phyloP scores from a whole-genome alignment of 169 alveolate species.

The Eimeria falciformis region DNA sequence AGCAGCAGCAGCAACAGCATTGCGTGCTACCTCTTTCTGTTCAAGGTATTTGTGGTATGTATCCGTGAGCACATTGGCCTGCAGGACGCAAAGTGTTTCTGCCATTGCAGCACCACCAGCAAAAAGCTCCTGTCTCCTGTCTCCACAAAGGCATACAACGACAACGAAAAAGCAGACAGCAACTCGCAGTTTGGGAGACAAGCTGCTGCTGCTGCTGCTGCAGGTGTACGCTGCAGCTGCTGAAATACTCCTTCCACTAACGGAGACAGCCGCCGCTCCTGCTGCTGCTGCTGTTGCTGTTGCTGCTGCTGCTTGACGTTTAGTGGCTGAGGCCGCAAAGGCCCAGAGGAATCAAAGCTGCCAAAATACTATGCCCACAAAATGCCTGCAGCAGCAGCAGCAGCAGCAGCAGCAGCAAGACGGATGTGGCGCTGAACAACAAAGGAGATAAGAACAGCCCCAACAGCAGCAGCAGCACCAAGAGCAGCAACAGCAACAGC shows the following conservation, averaged over 20 bases:
- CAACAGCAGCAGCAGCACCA: constrained; percentile 7
- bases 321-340: too few relatives aligned
- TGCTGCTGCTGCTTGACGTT: constrained; percentile 96
- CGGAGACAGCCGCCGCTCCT: constrained; percentile 91
- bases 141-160: too few relatives aligned
- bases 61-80: too few relatives aligned
- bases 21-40: too few relatives aligned
- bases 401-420: constrained; percentile 10
- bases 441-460: background rate
- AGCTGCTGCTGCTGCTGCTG: constrained; percentile 4
- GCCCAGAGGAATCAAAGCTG: too few relatives aligned
- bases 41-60: too few relatives aligned
- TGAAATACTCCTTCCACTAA: constrained; percentile 93
- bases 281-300: constrained; percentile 97
- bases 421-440: background rate
- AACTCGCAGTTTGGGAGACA: background rate
- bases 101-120: too few relatives aligned
- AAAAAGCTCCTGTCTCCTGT: too few relatives aligned
- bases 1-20: background rate
- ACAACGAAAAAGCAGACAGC: too few relatives aligned
- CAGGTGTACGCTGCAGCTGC: background rate
- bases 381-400: constrained; percentile 41
- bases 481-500: background rate
- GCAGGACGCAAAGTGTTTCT: too few relatives aligned
- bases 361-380: too few relatives aligned